These are phyloP conservation scores for Globisporangium parvum DNA, from an alignment of 352 stramenopile species.

Conservation along the genomic window DNA sequence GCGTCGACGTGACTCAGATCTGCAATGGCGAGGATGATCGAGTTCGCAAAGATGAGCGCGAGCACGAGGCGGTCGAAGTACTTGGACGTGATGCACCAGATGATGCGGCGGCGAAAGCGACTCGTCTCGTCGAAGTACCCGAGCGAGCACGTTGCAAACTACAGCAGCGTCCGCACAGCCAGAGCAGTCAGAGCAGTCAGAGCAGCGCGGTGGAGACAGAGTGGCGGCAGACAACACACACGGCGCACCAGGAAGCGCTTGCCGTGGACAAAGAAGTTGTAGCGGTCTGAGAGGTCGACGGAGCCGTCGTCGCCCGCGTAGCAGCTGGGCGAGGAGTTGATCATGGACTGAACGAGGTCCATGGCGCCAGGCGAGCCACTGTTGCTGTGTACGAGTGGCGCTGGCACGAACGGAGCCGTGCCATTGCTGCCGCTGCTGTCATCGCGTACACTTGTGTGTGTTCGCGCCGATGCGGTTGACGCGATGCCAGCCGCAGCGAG, in stretches of 20 bases:
- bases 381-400: not conserved
- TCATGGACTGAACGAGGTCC: conserved; percentile 10
- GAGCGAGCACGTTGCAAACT: conserved; percentile 48
- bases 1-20: conserved; percentile 45
- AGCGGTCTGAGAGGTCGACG: conserved; percentile 37
- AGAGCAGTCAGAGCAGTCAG: conserved; percentile 1
- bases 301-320: conserved; percentile 53
- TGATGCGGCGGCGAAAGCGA: conserved; percentile 28
- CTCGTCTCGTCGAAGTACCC: conserved; percentile 45
- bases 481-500: not conserved
- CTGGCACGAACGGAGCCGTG: not conserved
- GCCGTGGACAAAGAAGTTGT: conserved; percentile 58
- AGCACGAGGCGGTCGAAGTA: conserved; percentile 73
- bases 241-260: conserved; percentile 33
- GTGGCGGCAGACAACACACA: not conserved
- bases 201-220: too few species aligned
- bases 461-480: not conserved
- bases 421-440: not conserved
- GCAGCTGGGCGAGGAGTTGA: conserved; percentile 21
- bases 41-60: conserved; percentile 72
- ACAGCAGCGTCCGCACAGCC: too few species aligned
- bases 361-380: not conserved
- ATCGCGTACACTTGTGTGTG: not conserved
- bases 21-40: conserved; percentile 65
- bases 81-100: conserved; percentile 46